Evolutionary conservation across 208 protist genomes (phyloP).

Genomic region (Leishmania guyanensis): DNA sequence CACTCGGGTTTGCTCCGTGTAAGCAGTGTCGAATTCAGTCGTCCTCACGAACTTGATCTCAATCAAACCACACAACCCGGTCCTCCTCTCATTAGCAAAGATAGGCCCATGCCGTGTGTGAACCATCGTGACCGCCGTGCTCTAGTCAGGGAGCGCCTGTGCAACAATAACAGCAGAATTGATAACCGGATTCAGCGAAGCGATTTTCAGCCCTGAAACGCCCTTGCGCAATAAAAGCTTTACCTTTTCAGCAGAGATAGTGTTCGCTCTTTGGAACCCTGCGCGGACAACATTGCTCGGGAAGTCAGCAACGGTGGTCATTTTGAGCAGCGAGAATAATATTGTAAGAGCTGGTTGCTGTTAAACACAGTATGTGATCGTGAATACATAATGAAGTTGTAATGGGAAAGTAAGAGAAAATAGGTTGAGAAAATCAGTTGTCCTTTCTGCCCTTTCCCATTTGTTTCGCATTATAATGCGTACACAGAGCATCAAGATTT

Average conservation of each 20-base stretch:
- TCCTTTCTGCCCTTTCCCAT: neutral
- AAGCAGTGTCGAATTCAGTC: conserved; percentile 43
- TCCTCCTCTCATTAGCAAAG: conserved; percentile 31
- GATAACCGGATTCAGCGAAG: conserved; percentile 47
- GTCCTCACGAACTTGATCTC: conserved; percentile 49
- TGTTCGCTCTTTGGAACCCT: conserved; percentile 44
- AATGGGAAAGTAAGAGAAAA: neutral
- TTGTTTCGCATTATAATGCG: neutral
- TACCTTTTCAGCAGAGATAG: conserved; percentile 49
- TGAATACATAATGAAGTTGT: neutral
- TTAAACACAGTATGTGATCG: neutral
- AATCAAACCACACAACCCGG: conserved; percentile 40
- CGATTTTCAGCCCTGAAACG: conserved; percentile 40
- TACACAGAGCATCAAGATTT: too few relatives aligned
- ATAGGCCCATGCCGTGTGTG: conserved; percentile 39
- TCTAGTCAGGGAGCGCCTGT: conserved; percentile 59
- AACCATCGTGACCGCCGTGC: conserved; percentile 57
- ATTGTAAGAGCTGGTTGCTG: neutral
- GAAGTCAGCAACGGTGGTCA: conserved; percentile 7
- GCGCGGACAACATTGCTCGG: conserved; percentile 48
- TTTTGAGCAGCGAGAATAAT: neutral
- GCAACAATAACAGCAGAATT: conserved; percentile 50
- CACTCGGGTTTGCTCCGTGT: conserved; percentile 51
- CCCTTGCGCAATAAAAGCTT: conserved; percentile 54
- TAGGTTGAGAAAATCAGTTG: neutral